Evolutionary conservation across 306 rosid species (phyloP), one percentile per base, ranked within the genome.

Genomic region (Pyrus bretschneideri): DNA sequence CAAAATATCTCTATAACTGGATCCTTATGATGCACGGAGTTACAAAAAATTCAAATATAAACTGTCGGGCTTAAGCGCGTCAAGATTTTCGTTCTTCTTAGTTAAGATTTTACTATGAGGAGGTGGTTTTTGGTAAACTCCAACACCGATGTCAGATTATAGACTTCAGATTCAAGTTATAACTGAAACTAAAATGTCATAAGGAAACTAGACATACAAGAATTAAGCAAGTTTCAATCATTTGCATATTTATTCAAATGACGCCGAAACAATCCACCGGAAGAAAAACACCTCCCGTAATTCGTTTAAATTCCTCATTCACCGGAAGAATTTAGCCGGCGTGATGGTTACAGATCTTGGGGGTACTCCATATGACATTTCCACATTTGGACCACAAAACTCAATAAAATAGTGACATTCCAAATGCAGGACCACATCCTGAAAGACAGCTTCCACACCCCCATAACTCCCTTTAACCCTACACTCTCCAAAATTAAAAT

Each of bases 391-490:
- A 85, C 96, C 93, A 88, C 92, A 87, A 81, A 67, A 82, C 78
- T 85, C 70, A 69, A 60, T 27, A 71, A 78, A 78, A 76, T 51
- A 64, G 76, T 7, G 79, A 84, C 81, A 46, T 73, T 71, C n/a
- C 27, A n/a, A 69, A 54, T 38, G 51, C 83, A 69, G 97, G 93
- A 91, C 96, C 98, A 88, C 88, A 69, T 79, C 81, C 85, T 78
- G 74, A 83, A 68, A 51, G 78, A 58, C 73, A 71, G 67, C 74
- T 72, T 27, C 46, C 66, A 62, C 22, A 78, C 52, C 70, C 21
- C 12, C 67, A 51, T 21, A 38, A 25, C 33, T 19, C 62, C 74
- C 75, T 65, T 55, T 57, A 78, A 71, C 81, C 52, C 30, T 51
- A 51, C 55, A 69, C 74, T 62, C 70, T 67, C 72, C 54, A 15